Evolutionary conservation across 257 asterid genomes (phyloP).

Genomic region (Scutellaria minor): DNA sequence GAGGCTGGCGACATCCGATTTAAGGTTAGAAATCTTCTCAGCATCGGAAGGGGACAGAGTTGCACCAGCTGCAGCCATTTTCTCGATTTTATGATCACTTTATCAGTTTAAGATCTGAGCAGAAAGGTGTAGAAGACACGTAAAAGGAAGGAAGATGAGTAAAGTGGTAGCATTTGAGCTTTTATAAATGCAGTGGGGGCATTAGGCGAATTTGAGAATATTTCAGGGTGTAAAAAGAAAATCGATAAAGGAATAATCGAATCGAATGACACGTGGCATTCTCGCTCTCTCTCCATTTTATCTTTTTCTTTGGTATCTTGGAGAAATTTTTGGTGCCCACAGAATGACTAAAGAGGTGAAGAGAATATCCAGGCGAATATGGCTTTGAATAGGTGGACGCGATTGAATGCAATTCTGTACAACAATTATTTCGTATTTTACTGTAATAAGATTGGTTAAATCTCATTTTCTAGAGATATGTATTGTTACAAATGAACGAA

Average conservation of each 20-base stretch:
- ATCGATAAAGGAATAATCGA: background rate
- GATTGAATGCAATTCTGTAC: too few relatives aligned
- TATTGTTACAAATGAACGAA: too few relatives aligned
- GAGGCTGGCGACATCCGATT: slow-evolving; percentile 67
- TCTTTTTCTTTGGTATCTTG: background rate
- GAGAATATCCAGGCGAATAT: slow-evolving; percentile 55
- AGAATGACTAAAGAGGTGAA: slow-evolving; percentile 9
- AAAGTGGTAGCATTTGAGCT: background rate
- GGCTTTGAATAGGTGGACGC: slow-evolving; percentile 30
- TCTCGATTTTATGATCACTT: slow-evolving; percentile 17
- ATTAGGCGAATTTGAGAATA: background rate
- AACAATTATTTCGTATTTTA: too few relatives aligned
- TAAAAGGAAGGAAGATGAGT: background rate
- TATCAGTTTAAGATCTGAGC: slow-evolving; percentile 41
- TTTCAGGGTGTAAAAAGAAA: slow-evolving; percentile 9
- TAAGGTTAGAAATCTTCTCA: slow-evolving; percentile 67
- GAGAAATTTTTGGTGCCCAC: slow-evolving; percentile 35
- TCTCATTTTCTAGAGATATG: too few relatives aligned
- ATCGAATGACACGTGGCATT: slow-evolving; percentile 25
- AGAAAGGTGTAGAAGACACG: slow-evolving; percentile 27
- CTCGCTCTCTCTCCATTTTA: background rate
- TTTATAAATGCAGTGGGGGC: background rate
- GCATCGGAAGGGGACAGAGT: slow-evolving; percentile 58
- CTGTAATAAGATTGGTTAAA: too few relatives aligned
- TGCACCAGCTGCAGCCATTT: slow-evolving; percentile 53